Evolutionary conservation across 2,329 filamentous ascomycete genomes (phyloP), one percentile per base, ranked within the genome.

Genomic region (Pezicula rhizophila): DNA sequence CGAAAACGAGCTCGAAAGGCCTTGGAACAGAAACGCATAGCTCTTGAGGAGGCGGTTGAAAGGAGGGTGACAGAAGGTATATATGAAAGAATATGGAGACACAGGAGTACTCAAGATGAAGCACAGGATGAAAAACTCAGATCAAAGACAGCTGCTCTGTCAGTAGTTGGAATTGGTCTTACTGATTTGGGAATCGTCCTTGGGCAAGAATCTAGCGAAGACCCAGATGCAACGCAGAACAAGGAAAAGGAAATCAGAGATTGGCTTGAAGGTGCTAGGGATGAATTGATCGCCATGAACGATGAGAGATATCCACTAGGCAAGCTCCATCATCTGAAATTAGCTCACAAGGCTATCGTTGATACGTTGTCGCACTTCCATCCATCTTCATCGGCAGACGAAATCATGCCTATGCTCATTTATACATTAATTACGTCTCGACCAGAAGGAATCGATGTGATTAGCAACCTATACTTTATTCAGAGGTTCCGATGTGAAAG

Each of bases 331-430:
- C 84, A 90, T 60, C 76, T 99, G 48, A 95, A 91, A 56, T 82
- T 84, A 35, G 88, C 89, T 3, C 93, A 97, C 67, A 95, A 95
- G 71, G 86, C 84, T 55, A 97, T 99, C 54, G 93, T 99, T 43
- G 92, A 97, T 65, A 91, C 90, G 1, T 67, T 85, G 43, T 76
- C 80, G 4, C 75, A 81, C 57, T 83, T 84, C 51, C 80, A 83
- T 53, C 80, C 79, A 15, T 83, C 91, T 1, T 96, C 93, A 1
- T 97, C 93, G 1, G 93, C 93, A 2, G 93, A 99, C 64, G 93
- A 97, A 68, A 95, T 99, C 47, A 83, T 99, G 66, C 93, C 93
- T 1, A 96, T 95, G 67, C 77, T 99, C 54, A 99, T 99, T 53
- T 99, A 95, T 70, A 89, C 90, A 0, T 78, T 99, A 52, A 95